Evolutionary conservation across 176 grass and related monocot genomes (phyloP).

Genomic region (Zizania latifolia): DNA sequence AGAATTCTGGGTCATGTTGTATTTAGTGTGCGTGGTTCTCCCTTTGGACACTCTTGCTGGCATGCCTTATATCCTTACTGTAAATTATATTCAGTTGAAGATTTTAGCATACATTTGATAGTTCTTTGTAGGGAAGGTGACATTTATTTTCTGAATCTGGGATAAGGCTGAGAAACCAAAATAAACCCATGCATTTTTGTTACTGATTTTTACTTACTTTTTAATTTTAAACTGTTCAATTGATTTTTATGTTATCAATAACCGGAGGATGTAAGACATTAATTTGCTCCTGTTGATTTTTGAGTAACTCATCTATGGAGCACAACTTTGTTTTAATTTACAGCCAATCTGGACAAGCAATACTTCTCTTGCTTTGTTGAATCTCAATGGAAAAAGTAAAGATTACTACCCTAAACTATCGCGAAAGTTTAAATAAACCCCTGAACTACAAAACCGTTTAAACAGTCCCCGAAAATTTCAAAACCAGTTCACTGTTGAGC

Average conservation of each 20-base stretch:
- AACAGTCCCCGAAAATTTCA: no score
- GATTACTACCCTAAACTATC: no score
- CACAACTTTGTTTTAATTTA: background rate
- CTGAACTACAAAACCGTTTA: no score
- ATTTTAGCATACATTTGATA: background rate
- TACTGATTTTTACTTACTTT: background rate
- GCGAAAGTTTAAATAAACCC: no score
- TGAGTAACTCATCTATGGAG: background rate
- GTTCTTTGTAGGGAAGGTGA: background rate
- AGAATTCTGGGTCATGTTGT: background rate
- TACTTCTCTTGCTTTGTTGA: background rate
- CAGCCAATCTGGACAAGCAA: background rate
- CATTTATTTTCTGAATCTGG: background rate
- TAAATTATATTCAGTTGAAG: slow-evolving; percentile 1
- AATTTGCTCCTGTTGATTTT: no score
- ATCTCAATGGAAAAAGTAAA: no score
- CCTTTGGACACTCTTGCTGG: background rate
- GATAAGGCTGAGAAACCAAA: background rate
- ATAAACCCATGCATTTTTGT: background rate
- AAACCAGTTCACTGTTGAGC: no score
- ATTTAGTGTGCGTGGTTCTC: background rate
- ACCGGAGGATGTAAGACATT: no score
- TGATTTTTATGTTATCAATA: background rate
- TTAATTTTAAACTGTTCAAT: background rate
- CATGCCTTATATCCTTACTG: background rate